A percentile compares a stretch with the other conserved stretches of the same genome.
phyloP scores from a whole-genome alignment of 169 alveolate genomes.

The Cryptosporidium canis region DNA sequence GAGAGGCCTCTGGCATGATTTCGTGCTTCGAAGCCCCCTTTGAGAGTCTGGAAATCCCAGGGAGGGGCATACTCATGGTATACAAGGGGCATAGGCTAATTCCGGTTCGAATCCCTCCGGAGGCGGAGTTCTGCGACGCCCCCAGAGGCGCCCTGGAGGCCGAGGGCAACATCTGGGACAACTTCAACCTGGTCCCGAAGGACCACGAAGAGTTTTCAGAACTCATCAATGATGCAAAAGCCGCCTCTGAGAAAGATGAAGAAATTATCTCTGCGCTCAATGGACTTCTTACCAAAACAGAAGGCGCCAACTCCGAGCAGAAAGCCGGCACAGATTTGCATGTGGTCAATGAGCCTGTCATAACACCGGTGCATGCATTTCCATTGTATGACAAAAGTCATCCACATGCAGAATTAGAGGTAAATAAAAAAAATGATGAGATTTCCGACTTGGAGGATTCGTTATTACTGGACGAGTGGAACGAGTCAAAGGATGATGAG shows the following conservation, averaged over 20 bases:
- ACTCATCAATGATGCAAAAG: slow-evolving; percentile 13
- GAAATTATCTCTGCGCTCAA: slow-evolving; percentile 9
- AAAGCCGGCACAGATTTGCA: not conserved
- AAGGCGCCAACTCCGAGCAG: not conserved
- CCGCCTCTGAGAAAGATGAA: not conserved
- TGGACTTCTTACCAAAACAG: not conserved
- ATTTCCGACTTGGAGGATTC: slow-evolving; percentile 33
- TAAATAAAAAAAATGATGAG: not conserved
- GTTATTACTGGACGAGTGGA: not conserved
- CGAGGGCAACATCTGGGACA: slow-evolving; percentile 52
- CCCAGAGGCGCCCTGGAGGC: not conserved
- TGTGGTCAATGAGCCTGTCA: slow-evolving; percentile 8
- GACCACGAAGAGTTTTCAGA: slow-evolving; percentile 52
- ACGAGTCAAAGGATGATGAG: not conserved
- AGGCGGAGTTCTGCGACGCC: slow-evolving; percentile 34
- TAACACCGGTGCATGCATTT: slow-evolving; percentile 13
- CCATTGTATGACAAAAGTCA: not conserved
- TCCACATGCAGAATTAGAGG: not conserved
- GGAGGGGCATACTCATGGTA: slow-evolving; percentile 15
- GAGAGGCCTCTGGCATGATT: not conserved
- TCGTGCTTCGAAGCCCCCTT: slow-evolving; percentile 45
- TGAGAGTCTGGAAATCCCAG: slow-evolving; percentile 57
- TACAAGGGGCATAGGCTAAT: slow-evolving; percentile 68
- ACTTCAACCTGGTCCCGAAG: not conserved
- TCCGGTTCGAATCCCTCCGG: not conserved